Conservation (phyloP, 179 eudicot species). For the Carnegiea gigantea region DNA sequence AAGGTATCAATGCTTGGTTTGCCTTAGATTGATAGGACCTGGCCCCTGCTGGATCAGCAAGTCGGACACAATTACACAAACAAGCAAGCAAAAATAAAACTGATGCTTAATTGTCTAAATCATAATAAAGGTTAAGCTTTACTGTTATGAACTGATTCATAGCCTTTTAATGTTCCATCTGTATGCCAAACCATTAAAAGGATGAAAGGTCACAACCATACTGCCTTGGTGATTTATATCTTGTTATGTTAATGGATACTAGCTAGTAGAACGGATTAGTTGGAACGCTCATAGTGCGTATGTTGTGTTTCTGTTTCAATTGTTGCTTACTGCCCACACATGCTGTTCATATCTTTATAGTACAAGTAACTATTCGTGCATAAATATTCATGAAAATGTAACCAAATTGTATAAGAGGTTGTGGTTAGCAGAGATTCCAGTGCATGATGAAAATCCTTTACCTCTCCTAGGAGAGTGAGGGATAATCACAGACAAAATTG, state of each 20-base stretch:
- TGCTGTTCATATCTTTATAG: not conserved
- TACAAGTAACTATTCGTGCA: not conserved
- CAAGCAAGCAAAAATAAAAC: not conserved
- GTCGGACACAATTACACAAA: no score
- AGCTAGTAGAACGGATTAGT: not conserved
- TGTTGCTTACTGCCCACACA: not conserved
- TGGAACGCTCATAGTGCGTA: not conserved
- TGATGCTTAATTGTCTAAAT: not conserved
- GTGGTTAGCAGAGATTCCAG: not conserved
- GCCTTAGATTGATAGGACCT: not conserved
- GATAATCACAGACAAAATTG: not conserved
- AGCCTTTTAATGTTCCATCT: not conserved
- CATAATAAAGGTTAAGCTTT: not conserved
- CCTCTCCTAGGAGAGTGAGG: not conserved
- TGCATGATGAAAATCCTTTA: not conserved
- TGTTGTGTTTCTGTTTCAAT: not conserved
- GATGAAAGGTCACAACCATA: not conserved
- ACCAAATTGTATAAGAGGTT: not conserved
- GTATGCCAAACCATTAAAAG: not conserved
- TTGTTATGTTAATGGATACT: not conserved
- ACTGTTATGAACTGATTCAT: constrained; percentile 2
- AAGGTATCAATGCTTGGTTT: constrained; percentile 32
- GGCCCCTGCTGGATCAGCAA: constrained; percentile 1
- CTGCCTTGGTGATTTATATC: not conserved
- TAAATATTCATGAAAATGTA: not conserved